Base-by-base conservation (phyloP, 1,284 basidiomycete genomes). In the Mycena sp. region DNA sequence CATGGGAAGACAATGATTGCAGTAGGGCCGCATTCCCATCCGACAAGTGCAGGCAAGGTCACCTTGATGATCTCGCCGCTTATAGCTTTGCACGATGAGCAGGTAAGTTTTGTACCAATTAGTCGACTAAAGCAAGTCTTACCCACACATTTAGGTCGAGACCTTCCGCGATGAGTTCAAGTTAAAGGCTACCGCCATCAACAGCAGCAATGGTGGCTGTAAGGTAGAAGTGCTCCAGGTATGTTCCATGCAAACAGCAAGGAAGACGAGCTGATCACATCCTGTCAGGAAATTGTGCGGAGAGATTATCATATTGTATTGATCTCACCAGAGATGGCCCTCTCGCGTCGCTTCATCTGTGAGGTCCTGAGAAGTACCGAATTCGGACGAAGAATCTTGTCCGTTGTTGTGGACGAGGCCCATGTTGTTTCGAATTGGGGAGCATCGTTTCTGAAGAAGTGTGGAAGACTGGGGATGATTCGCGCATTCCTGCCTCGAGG, bases 371-470 rank as follows among this genome's bases (percentile, higher is more conserved):
- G 72, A 1, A 75, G 78, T 10, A 23, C 69, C 0, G 63, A 63
- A 23, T 75, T 82, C 49, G 52, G 51, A 2, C 30, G 41, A 2
- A 40, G 69, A 0, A 35, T 77, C 10, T 59, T 80, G 0, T 75
- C 76, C 0, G 65, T 81, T 0, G 60, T 81, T 11, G 61, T 80
- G 23, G 78, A 81, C 46, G 77, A 80, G 57, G 78, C 79, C 1
- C 79, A 80, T 61, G 73, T 75, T 51, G 69, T 81, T 0, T 77
- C 78, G 0, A 77, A 78, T 58, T 82, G 80, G 81, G 79, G 79
- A 0, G 61, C 69, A 1, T 67, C 72, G 4, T 82, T 82, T 58
- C 73, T 75, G 44, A 82, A 82, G 73, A 73, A 77, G 38, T 82
- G 80, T 44, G 71, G 68, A 0, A 58, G 63, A 0, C 61, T 82